Evolutionary conservation across 2,329 filamentous ascomycete genomes (phyloP).

Genomic region (Colletotrichum sp.): DNA sequence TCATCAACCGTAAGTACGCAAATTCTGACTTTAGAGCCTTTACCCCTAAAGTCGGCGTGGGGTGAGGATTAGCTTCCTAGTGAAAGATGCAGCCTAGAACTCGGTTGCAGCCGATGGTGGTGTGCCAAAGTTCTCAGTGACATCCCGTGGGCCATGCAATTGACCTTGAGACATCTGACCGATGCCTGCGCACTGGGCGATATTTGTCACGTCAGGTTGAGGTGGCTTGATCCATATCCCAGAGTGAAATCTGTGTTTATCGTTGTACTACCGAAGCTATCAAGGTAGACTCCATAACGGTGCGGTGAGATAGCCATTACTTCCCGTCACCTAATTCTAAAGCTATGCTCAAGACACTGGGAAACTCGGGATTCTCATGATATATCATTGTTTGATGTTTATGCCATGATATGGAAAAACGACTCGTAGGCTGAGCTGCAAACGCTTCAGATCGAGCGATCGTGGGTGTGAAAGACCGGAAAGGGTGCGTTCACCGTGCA

Average conservation of each 20-base stretch:
- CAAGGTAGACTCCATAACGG: background rate
- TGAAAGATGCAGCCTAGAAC: background rate
- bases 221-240: background rate
- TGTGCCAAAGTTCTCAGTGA: background rate
- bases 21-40: background rate
- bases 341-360: background rate
- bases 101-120: background rate
- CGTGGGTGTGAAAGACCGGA: background rate
- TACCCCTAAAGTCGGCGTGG: background rate
- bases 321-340: background rate
- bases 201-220: background rate
- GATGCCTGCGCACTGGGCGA: background rate
- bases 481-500: background rate
- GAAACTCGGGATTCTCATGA: background rate
- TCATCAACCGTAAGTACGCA: background rate
- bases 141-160: background rate
- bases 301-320: background rate
- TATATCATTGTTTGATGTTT: background rate
- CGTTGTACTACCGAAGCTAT: background rate
- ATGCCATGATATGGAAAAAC: fast-evolving
- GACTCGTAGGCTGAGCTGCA: background rate
- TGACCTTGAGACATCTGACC: background rate
- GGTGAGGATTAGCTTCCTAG: conserved; percentile 3
- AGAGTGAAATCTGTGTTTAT: background rate
- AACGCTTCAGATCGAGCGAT: background rate